These are phyloP conservation scores for Boletellus emodensis DNA, from an alignment of 768 basidiomycete genomes.

Conservation along the genomic window DNA sequence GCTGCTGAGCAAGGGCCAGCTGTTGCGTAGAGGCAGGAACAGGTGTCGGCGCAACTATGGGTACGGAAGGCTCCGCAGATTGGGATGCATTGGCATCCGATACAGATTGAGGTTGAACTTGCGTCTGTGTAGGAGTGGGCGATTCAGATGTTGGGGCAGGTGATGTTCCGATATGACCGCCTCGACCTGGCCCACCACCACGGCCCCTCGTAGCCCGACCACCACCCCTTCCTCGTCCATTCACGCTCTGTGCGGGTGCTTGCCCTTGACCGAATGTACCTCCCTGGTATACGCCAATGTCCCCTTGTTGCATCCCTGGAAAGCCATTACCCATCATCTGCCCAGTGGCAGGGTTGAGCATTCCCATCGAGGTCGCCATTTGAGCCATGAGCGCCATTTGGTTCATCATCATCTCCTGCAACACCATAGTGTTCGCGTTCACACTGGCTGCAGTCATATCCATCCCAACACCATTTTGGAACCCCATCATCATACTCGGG, in stretches of 20 bases:
- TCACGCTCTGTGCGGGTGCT: constrained; percentile 14
- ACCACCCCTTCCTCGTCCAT: constrained; percentile 43
- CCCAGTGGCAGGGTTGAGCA: constrained; percentile 57
- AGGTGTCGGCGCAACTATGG: constrained; percentile 26
- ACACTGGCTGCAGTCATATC: constrained; percentile 43
- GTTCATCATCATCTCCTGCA: constrained; percentile 90
- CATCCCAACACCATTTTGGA: constrained; percentile 42
- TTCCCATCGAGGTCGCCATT: constrained; percentile 81
- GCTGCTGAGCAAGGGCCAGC: constrained; percentile 14
- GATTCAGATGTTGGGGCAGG: constrained; percentile 20
- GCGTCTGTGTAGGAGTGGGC: constrained; percentile 15
- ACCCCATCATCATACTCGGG: constrained; percentile 43
- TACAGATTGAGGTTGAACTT: constrained; percentile 17
- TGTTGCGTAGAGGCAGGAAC: constrained; percentile 22
- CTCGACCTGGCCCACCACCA: constrained; percentile 42
- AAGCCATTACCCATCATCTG: constrained; percentile 55
- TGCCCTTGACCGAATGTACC: constrained; percentile 23
- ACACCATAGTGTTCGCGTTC: constrained; percentile 64
- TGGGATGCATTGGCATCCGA: constrained; percentile 13
- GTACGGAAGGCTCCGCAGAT: constrained; percentile 6
- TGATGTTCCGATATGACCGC: constrained; percentile 34
- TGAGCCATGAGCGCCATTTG: constrained; percentile 94
- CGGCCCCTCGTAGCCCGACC: constrained; percentile 44
- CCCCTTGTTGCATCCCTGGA: constrained; percentile 53
- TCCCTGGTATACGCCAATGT: constrained; percentile 47